These are phyloP conservation scores for Paralagenidium karlingii DNA, from an alignment of 352 stramenopile species.

Conservation along the genomic window DNA sequence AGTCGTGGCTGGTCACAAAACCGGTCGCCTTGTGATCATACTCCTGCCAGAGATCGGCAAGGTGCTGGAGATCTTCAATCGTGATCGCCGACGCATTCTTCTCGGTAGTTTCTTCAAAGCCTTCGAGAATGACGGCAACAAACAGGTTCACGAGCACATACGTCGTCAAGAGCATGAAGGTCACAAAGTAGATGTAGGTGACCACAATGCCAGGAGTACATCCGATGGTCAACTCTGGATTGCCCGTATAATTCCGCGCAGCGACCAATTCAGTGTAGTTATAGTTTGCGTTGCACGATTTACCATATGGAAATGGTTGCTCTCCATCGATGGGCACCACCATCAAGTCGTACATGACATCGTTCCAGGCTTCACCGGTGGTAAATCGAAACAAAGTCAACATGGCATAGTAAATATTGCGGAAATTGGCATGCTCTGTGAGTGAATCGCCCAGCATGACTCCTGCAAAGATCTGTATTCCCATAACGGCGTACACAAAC, in stretches of 20 bases:
- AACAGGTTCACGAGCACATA: conserved; percentile 75
- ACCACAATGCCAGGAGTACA: conserved; percentile 17
- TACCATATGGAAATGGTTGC: conserved; percentile 13
- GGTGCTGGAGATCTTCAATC: conserved; percentile 18
- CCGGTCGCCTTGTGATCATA: conserved; percentile 17
- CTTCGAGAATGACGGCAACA: conserved; percentile 68
- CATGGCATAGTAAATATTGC: conserved; percentile 30
- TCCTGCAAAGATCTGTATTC: conserved; percentile 56
- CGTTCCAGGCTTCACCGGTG: conserved; percentile 67
- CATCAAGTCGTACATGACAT: conserved; percentile 69
- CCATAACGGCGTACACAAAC: conserved; percentile 70
- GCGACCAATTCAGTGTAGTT: conserved; percentile 14
- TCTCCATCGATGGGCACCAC: conserved; percentile 12
- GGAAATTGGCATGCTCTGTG: conserved; percentile 52
- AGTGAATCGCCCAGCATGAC: conserved; percentile 38
- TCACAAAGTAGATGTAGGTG: conserved; percentile 55
- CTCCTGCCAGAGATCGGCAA: conserved; percentile 17
- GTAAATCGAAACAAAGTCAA: conserved; percentile 50
- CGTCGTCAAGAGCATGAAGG: conserved; percentile 42
- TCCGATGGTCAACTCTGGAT: conserved; percentile 21
- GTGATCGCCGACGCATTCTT: conserved; percentile 19
- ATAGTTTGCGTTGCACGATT: conserved; percentile 22
- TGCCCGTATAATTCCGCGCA: conserved; percentile 9
- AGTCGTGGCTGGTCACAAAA: conserved; percentile 20
- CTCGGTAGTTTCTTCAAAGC: conserved; percentile 47